Base-by-base conservation (phyloP, 148 eudicot genomes). In the Fagopyrum esculentum region DNA sequence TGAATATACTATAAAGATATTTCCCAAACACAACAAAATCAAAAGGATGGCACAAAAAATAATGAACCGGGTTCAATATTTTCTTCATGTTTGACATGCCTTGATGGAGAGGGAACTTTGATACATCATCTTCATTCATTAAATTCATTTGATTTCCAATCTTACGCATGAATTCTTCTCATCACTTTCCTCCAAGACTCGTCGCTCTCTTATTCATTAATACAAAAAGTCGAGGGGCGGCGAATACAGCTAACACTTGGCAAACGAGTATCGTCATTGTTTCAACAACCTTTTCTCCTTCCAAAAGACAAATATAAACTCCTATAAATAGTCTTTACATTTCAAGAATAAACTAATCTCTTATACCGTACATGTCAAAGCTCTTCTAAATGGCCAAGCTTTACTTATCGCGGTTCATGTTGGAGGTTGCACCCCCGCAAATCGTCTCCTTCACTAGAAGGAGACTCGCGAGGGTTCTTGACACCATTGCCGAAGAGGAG, bases 401-500 rank as follows among this genome's bases (percentile, higher is more conserved):
- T 2, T 66, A 66, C 71, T 66, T 66, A 40, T 45, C 71, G 11
- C 12, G 71, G 71, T 66, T 66, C 71, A 66, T 66, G 71, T 29
- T 46, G 45, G 71, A 66, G 71, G 71, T 66, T 40, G 71, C 71
- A 11, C 71, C 71, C 17, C 47, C 71, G 2, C 71, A 66, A 46
- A 43, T 66, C 6, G 71, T 66, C 19, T 66, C 71, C 71, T 43
- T 66, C 3, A 66, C 71, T 0, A 66, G 71, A 19, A 66, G 71
- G 12, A 66, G 71, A 6, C 46, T 66, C 2, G 30, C 16, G 9
- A 66, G 71, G 12, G 71, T 66, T 40, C 71, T 66, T 2, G 71
- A 66, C 19, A 66, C 71, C 71, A 66, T 66, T 66, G 71, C 43
- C 0, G 71, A 66, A 17, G 71, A 66, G 71, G 71, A 66, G 47